These are phyloP conservation scores for Lactarius vividus DNA, from an alignment of 768 basidiomycete genomes.

Conservation along the genomic window DNA sequence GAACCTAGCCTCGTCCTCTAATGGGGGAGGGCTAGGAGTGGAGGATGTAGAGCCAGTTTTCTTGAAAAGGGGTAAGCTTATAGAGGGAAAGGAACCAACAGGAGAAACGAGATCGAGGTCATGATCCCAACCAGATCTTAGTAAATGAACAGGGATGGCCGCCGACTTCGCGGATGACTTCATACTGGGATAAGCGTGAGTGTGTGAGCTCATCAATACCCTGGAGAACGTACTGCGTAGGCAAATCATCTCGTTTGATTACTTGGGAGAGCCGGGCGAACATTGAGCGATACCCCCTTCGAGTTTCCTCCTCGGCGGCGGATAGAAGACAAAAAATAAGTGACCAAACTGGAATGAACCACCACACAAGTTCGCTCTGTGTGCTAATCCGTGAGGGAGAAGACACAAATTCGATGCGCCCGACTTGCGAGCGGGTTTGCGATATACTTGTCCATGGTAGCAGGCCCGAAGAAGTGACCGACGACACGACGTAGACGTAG, in stretches of 20 bases:
- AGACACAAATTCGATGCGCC: slow-evolving; percentile 12
- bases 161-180: slow-evolving; percentile 8
- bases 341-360: slow-evolving; percentile 28
- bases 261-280: slow-evolving; percentile 13
- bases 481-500: slow-evolving; percentile 17
- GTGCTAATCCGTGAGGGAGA: slow-evolving; percentile 2
- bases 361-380: slow-evolving; percentile 25
- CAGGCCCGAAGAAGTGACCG: slow-evolving; percentile 20
- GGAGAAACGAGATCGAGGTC: slow-evolving; percentile 21
- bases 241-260: slow-evolving; percentile 5
- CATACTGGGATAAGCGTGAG: slow-evolving; percentile 8
- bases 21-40: slow-evolving; percentile 13
- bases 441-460: slow-evolving; percentile 22
- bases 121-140: slow-evolving; percentile 27
- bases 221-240: slow-evolving; percentile 23
- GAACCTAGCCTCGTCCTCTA: slow-evolving; percentile 18
- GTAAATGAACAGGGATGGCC: slow-evolving; percentile 19
- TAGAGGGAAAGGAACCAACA: slow-evolving; percentile 9
- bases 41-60: slow-evolving; percentile 15
- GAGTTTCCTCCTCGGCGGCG: slow-evolving; percentile 21
- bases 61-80: slow-evolving; percentile 12
- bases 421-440: slow-evolving; percentile 19
- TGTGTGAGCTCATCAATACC: neutral
- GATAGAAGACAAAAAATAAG: slow-evolving; percentile 22
- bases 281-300: slow-evolving; percentile 14